Base-by-base conservation (phyloP, 164 flowering plant genomes). In the Nymphaea thermarum region DNA sequence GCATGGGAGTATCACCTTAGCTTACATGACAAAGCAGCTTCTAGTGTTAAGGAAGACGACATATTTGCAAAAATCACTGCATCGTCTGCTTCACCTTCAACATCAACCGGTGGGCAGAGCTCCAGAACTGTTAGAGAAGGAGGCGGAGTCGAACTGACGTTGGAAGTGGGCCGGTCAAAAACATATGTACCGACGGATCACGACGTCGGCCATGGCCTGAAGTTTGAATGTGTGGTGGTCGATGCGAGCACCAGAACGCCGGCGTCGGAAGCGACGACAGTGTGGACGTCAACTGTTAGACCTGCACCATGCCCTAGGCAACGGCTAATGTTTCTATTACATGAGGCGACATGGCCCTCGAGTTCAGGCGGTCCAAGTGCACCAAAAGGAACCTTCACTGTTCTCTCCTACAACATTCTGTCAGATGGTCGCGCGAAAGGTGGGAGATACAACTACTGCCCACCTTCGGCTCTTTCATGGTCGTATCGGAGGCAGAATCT, bases 1-100 rank as follows among this genome's bases (percentile, higher is more conserved):
- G 93, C 98, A 68, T 93, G 98, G 98, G 94, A 91, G 76, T 97
- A 91, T 74, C 98, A 93, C 74, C 96, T 94, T 73, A 83, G 76
- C 74, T 72, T 91, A 57, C 98, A 93, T 80, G 98, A 93, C 4
- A 91, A 91, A 61, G 98, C 98, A 43, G 88, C 94, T 43, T 89
- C 84, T 83, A 93, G 89, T 62, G 80, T 78, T 64, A 93, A 90
- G 70, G 97, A 94, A 59, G 97, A 91, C 72, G 98, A 89, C 79
- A 44, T 87, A 65, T 85, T 83, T 77, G 93, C 86, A 16, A 88
- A 91, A 15, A 85, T 85, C 71, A 1, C 36, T 25, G 36, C 36
- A 25, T 51, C 57, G 5, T 8, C 12, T 51, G 57, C 12, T 51
- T 10, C 12, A 51, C 14, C 57, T 51, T 51, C 57, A 51, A 51